Conservation (phyloP, 345 rosid genomes). For the Citrus inodora region DNA sequence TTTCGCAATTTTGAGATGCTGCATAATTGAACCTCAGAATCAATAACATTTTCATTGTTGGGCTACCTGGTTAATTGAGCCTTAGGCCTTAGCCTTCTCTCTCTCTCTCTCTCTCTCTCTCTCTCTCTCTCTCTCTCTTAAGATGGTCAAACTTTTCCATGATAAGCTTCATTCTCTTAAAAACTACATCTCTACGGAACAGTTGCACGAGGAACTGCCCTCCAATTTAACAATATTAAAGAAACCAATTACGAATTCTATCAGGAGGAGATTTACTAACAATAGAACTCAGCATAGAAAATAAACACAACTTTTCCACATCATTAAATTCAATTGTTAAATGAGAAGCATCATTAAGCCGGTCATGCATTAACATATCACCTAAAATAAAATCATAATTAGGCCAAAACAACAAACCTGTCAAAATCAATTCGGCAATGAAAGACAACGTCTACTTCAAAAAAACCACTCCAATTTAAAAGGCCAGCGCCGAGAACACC, state of each 20-base stretch:
- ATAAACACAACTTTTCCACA: not conserved
- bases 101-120: too few relatives aligned
- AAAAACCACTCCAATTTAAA: not conserved
- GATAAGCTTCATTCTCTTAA: not conserved
- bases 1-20: not conserved
- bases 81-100: too few relatives aligned
- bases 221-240: not conserved
- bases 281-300: not conserved
- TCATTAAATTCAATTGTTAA: not conserved
- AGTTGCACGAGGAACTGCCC: not conserved
- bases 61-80: not conserved
- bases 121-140: too few relatives aligned
- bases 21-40: not conserved
- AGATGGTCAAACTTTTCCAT: not conserved
- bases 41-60: not conserved
- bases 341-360: not conserved
- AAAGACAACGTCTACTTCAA: conserved; percentile 5
- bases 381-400: not conserved
- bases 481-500: not conserved
- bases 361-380: not conserved
- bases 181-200: not conserved
- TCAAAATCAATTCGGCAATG: conserved; percentile 5
- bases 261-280: not conserved
- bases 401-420: conserved; percentile 15
- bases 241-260: not conserved